Evolutionary conservation across 148 eudicot genomes (phyloP), one percentile per base, ranked within the genome.

Genomic region (Euryodendron excelsum): DNA sequence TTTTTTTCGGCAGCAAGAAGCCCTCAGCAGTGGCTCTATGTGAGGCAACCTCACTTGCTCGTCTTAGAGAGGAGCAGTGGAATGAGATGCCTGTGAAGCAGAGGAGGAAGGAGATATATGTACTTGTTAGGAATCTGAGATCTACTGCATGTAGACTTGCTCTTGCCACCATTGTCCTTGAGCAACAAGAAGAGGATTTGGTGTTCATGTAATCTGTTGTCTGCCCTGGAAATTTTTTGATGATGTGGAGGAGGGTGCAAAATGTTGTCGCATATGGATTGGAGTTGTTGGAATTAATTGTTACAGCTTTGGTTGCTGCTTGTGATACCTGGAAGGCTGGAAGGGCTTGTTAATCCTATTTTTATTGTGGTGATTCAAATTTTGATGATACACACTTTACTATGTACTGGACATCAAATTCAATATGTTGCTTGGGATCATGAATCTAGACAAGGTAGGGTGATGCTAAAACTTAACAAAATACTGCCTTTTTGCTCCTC

Each of bases 121-220:
- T 96, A 64, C 85, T 96, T 75, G 94, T 92, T 63, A 91, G 99
- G 78, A 96, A 93, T 84, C 76, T 91, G 79, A 91, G 92, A 75
- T 96, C 98, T n/a, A 87, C 93, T 33, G 90, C 99, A 15, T 91
- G 88, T 74, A 88, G 92, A 77, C 96, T 96, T 80, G 94, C 92
- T 52, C 86, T 90, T 73, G 97, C 94, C 45, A 85, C 85, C 80
- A 86, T 96, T 76, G 84, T 91, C 48, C 85, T 96, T 71, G 99
- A 90, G 82, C 89, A 75, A 58, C 89, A 87, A 47, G 88, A 85
- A 69, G 85, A 88, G 63, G 99, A 96, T 80, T 70, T 87, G 62
- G 82, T 80, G 48, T 91, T 77, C 76, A 77, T 89, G 53, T 94
- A 82, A 88, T 69, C 14, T 67, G 13, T 23, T 64, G 52, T 37